Evolutionary conservation across 352 stramenopile genomes (phyloP).

Genomic region (Pythium folliculosum): DNA sequence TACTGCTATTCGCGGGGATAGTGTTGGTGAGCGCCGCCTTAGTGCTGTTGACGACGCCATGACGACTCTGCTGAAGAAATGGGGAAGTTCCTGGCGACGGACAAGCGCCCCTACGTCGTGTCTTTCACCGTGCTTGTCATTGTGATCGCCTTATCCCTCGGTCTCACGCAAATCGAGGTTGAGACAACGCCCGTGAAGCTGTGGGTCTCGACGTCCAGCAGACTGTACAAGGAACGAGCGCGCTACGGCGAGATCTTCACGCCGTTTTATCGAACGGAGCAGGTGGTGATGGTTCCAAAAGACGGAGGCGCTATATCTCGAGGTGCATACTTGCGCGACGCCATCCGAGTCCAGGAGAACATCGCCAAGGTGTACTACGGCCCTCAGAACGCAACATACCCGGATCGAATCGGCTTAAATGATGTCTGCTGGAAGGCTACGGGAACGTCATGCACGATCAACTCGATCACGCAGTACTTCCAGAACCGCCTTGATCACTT

Average conservation of each 20-base stretch:
- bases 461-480: constrained; percentile 69
- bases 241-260: constrained; percentile 55
- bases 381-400: constrained; percentile 12
- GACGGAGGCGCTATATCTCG: constrained; percentile 46
- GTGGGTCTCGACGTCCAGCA: constrained; percentile 49
- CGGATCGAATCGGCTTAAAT: constrained; percentile 33
- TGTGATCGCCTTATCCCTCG: constrained; percentile 22
- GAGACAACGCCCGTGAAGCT: constrained; percentile 58
- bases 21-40: constrained; percentile 25
- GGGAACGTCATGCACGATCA: constrained; percentile 50
- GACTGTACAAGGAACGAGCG: constrained; percentile 42
- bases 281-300: constrained; percentile 56
- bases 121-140: constrained; percentile 31
- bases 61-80: constrained; percentile 36
- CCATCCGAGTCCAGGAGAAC: constrained; percentile 46
- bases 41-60: constrained; percentile 37
- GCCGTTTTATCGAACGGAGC: constrained; percentile 54
- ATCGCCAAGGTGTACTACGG: constrained; percentile 27
- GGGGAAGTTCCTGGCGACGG: constrained; percentile 40
- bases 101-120: constrained; percentile 29
- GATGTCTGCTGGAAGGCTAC: constrained; percentile 62
- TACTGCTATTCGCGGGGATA: not conserved
- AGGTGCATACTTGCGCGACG: constrained; percentile 44
- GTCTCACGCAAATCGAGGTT: constrained; percentile 40
- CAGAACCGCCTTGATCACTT: constrained; percentile 65